Conservation (phyloP, 2,329 filamentous ascomycete genomes). For the Fusarium luffae region DNA sequence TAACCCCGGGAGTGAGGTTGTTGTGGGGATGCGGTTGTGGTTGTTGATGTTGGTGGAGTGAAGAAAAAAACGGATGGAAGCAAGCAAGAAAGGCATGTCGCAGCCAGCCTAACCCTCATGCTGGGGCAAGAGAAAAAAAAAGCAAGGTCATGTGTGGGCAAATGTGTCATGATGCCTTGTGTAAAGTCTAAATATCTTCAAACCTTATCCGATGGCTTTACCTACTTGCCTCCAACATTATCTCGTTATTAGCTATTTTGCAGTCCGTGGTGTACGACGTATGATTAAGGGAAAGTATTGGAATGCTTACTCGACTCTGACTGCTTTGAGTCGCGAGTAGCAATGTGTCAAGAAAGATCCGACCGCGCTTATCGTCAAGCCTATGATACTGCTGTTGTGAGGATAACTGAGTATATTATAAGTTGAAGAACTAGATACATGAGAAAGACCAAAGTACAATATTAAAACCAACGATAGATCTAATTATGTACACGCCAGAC, state of each 20-base stretch:
- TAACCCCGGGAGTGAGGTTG: no score
- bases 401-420: no score
- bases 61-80: no score
- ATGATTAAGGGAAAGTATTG: neutral
- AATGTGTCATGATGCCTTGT: neutral
- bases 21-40: no score
- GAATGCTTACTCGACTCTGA: rapidly evolving
- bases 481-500: neutral
- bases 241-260: rapidly evolving
- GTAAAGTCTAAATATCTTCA: neutral
- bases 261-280: neutral
- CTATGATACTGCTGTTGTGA: neutral
- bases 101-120: neutral
- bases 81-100: no score
- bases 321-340: neutral
- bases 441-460: neutral
- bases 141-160: neutral
- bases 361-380: rapidly evolving
- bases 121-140: neutral
- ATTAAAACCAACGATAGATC: no score
- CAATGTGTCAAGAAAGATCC: neutral
- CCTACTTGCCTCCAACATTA: neutral
- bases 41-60: no score
- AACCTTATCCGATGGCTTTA: neutral
- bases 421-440: neutral